Conservation (phyloP, 306 rosid species). For the Pterocarpus macrocarpus region DNA sequence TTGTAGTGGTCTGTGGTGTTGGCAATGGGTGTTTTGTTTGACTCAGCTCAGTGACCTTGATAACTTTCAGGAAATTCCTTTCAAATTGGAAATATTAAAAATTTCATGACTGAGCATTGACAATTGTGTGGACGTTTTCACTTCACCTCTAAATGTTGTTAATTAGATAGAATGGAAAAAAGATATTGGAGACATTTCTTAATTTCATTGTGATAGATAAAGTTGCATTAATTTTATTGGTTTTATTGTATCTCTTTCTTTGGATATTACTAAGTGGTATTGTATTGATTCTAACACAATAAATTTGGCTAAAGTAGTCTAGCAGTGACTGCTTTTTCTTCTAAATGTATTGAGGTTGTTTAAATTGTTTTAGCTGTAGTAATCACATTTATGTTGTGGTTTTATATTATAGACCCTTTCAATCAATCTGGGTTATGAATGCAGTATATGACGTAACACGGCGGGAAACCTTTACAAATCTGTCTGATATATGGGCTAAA, state of each 20-base stretch:
- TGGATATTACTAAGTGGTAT: neutral
- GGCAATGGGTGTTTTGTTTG: neutral
- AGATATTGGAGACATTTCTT: neutral
- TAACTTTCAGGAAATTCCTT: neutral
- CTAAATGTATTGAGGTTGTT: neutral
- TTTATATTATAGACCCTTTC: conserved; percentile 30
- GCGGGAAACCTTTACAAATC: conserved; percentile 75
- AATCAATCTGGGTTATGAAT: conserved; percentile 42
- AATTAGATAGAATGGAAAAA: neutral
- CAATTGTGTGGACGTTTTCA: neutral
- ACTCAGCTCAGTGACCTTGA: neutral
- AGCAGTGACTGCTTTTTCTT: conserved; percentile 14
- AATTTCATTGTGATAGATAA: neutral
- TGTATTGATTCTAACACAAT: conserved; percentile 9
- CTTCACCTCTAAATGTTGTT: neutral
- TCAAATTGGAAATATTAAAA: conserved; percentile 18
- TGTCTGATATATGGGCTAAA: conserved; percentile 89
- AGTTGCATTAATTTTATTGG: neutral
- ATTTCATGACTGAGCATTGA: conserved; percentile 12
- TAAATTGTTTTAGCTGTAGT: neutral
- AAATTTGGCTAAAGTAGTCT: conserved; percentile 11
- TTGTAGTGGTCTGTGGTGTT: neutral
- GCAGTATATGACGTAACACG: conserved; percentile 80
- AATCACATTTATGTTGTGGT: conserved; percentile 4
- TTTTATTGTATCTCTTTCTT: neutral